Evolutionary conservation across 2,329 filamentous ascomycete genomes (phyloP), one percentile per base, ranked within the genome.

Genomic region (Hawksworthiomyces lignivorus): DNA sequence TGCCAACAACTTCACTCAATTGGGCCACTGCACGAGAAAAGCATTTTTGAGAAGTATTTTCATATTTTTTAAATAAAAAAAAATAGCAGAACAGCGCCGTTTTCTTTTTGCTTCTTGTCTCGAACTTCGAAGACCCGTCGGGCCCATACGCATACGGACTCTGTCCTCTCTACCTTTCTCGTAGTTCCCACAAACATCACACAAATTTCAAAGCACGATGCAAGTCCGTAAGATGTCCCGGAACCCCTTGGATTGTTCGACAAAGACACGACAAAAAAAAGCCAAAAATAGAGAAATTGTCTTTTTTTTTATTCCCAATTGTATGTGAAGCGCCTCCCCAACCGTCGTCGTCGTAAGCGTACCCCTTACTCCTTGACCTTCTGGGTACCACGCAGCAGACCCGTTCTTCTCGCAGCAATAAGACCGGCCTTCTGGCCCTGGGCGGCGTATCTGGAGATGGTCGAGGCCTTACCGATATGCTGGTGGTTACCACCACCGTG

Each of bases 391-490:
- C 92, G 90, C 68, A 98, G 82, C 74, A 98, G 82, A 96, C 92
- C 92, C 71, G 92, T 98, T 81, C 94, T 87, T 73, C 92, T 82
- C 73, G 92, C 92, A 72, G 92, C 92, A 76, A 98, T 98, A 68
- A 98, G 90, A 96, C 92, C 92, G 63, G 92, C 92, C 82, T 98
- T 98, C 78, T 98, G 92, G 85, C 92, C 92, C 73, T 88, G 84
- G 69, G 83, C 84, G 63, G 92, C 92, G 77, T 94, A 95, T 71
- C 92, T 84, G 61, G 87, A 95, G 75, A 98, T 98, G 69, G 92
- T 98, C 57, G 92, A 98, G 62, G 92, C 92, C 78, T 98, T 97
- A 85, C 92, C 89, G 66, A 96, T 96, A 75, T 98, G 92, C 80
- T 98, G 92, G 74, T 98, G 92, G 83, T 98, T 97, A 95, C 92